Evolutionary conservation across 331 rosid genomes (phyloP), one percentile per base, ranked within the genome.

Genomic region (Erythrophleum ivorense): DNA sequence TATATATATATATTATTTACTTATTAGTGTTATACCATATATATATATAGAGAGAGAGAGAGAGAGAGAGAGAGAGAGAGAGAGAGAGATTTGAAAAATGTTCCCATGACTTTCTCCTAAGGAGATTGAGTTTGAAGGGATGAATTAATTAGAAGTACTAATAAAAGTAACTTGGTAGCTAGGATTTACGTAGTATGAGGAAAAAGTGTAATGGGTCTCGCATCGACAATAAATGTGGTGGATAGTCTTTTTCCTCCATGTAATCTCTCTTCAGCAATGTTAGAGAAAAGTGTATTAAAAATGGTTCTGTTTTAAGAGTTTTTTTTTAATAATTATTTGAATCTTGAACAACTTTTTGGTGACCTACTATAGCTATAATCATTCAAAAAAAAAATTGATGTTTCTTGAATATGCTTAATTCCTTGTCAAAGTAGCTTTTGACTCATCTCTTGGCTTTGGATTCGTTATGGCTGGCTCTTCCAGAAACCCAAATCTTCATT

Each of bases 341-440:
- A 81, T 83, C 78, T 74, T 78, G 41, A 71, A 55, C 75, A 46
- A 81, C 80, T 84, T 83, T 73, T 77, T 73, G 91, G 89, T 83
- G 85, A 83, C 82, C 86, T 58, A 81, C 87, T 71, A 87, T 71
- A 3, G 24, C 2, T 68, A 66, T 77, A 52, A 75, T 84, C 76
- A 82, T 78, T 76, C 75, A 75, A 50, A 24, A 75, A 50, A 67
- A 71, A 12, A 70, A 14, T 34, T 53, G 81, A 88, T 81, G 78
- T 63, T 71, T 68, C 10, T 45, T 34, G 53, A 58, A 33, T 52
- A 69, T 49, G 78, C 31, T 53, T 67, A 76, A 60, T 82, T 87
- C 86, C 77, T 79, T 72, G 88, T 83, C 88, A 81, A 84, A 88
- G 84, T 80, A 70, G 75, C 93, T 85, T 87, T 90, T 89, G 94